These are phyloP conservation scores for Rusavskia elegans DNA, from an alignment of 495 filamentous ascomycete species.

Conservation along the genomic window DNA sequence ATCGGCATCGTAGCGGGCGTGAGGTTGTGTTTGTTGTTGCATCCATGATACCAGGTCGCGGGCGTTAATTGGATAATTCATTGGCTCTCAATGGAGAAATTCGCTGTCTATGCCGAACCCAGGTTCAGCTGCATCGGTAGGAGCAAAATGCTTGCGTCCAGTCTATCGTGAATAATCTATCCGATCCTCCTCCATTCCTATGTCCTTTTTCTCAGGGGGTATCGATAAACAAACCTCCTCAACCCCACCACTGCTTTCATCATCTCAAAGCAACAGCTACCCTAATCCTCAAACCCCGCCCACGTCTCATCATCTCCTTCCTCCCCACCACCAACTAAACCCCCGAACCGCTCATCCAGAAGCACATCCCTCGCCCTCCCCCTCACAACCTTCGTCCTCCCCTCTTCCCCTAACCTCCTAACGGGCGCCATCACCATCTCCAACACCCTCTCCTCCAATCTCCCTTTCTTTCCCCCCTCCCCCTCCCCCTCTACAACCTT, in stretches of 20 bases:
- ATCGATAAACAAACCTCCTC: neutral
- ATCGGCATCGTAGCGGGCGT: neutral
- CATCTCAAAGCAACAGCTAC: neutral
- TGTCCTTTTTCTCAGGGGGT: neutral
- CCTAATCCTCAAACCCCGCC: conserved; percentile 53
- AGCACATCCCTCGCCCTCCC: conserved; percentile 54
- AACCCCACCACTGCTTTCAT: neutral
- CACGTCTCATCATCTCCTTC: conserved; percentile 42
- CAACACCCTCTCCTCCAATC: conserved; percentile 17
- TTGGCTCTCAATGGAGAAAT: too few species aligned
- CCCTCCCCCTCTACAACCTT: conserved; percentile 41
- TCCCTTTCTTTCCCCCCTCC: too few species aligned
- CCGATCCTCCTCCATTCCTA: too few species aligned
- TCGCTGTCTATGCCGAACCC: too few species aligned
- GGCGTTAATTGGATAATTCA: neutral
- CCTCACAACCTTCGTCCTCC: conserved; percentile 56
- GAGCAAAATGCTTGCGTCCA: too few species aligned
- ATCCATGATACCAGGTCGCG: neutral
- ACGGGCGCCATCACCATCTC: conserved; percentile 39
- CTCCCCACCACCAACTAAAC: conserved; percentile 34
- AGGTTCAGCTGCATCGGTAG: too few species aligned
- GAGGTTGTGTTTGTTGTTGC: neutral
- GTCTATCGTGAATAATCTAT: too few species aligned
- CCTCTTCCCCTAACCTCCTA: conserved; percentile 36
- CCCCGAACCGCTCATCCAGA: conserved; percentile 54